Percentiles rank a stretch among this genome's conserved stretches.
These are phyloP conservation scores for Boletus barrowsii DNA, from an alignment of 768 basidiomycete genomes.

Conservation along the genomic window DNA sequence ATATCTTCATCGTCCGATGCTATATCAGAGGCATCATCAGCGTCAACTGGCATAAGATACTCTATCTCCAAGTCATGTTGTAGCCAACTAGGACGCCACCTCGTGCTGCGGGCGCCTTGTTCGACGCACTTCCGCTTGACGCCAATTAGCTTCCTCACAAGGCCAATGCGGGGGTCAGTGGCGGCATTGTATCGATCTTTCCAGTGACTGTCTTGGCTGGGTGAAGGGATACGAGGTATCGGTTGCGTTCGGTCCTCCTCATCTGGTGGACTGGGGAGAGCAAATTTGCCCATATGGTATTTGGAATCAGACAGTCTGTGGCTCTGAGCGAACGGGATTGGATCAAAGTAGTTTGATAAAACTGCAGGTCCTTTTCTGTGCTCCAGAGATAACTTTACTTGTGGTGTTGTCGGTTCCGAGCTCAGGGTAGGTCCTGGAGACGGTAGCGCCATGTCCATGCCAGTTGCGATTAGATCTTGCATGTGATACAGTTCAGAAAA, in stretches of 20 bases:
- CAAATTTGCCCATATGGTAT: conserved; percentile 72
- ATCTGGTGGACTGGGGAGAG: conserved; percentile 59
- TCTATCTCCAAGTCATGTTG: conserved; percentile 49
- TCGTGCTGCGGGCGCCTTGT: conserved; percentile 35
- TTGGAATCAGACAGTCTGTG: conserved; percentile 69
- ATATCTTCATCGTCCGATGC: conserved; percentile 41
- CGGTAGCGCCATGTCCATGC: conserved; percentile 44
- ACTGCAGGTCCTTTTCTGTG: conserved; percentile 13
- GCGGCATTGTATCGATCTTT: conserved; percentile 49
- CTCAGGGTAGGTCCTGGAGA: conserved; percentile 52
- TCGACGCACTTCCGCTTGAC: conserved; percentile 61
- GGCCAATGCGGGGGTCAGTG: conserved; percentile 71
- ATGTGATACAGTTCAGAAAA: conserved; percentile 20
- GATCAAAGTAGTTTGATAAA: conserved; percentile 51
- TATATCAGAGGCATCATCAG: conserved; percentile 38
- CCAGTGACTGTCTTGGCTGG: conserved; percentile 39
- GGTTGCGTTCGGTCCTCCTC: conserved; percentile 40
- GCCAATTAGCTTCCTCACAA: conserved; percentile 65
- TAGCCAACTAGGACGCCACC: conserved; percentile 42
- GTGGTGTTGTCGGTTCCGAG: conserved; percentile 52
- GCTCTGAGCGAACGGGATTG: conserved; percentile 67
- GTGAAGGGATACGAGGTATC: conserved; percentile 19
- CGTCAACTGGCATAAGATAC: conserved; percentile 30
- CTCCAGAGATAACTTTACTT: conserved; percentile 43
- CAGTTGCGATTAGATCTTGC: conserved; percentile 28